Evolutionary conservation across 305 asterid species (phyloP).

Genomic region (Fraxinus sp.): DNA sequence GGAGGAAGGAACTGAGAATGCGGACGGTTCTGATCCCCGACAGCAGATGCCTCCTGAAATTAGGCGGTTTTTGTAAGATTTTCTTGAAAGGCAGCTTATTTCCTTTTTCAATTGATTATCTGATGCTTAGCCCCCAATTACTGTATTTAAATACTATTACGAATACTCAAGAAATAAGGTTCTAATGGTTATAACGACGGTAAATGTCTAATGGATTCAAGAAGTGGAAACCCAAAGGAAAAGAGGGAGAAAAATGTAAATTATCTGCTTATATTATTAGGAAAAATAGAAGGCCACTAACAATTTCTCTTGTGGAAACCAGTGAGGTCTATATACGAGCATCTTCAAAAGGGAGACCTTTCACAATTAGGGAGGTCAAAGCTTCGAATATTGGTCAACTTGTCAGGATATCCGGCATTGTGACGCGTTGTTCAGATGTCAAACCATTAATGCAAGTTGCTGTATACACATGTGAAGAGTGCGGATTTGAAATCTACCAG

Average conservation of each 20-base stretch:
- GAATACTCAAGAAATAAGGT: not conserved
- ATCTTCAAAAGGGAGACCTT: conserved; percentile 80
- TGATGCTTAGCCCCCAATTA: not conserved
- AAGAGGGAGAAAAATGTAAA: not conserved
- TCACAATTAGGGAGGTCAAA: conserved; percentile 89
- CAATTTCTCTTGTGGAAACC: conserved; percentile 31
- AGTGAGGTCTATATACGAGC: conserved; percentile 91
- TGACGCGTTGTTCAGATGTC: conserved; percentile 93
- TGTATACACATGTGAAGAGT: conserved; percentile 93
- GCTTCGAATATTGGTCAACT: conserved; percentile 94
- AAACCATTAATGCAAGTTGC: conserved; percentile 98
- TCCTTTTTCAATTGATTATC: not conserved
- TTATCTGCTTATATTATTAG: conserved; percentile 9
- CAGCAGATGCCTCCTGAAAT: conserved; percentile 88
- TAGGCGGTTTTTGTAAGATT: conserved; percentile 70
- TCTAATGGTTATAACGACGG: not conserved
- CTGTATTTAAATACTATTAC: not conserved
- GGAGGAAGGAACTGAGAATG: conserved; percentile 60
- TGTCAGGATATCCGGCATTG: conserved; percentile 85
- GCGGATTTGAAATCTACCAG: conserved; percentile 98
- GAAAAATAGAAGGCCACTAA: conserved; percentile 13
- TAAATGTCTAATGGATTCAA: not conserved
- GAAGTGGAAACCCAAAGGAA: not conserved
- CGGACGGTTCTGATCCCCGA: conserved; percentile 69
- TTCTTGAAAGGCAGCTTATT: conserved; percentile 13